These are phyloP conservation scores for Boletus pseudopeckii DNA, from an alignment of 768 basidiomycete genomes.

Conservation along the genomic window DNA sequence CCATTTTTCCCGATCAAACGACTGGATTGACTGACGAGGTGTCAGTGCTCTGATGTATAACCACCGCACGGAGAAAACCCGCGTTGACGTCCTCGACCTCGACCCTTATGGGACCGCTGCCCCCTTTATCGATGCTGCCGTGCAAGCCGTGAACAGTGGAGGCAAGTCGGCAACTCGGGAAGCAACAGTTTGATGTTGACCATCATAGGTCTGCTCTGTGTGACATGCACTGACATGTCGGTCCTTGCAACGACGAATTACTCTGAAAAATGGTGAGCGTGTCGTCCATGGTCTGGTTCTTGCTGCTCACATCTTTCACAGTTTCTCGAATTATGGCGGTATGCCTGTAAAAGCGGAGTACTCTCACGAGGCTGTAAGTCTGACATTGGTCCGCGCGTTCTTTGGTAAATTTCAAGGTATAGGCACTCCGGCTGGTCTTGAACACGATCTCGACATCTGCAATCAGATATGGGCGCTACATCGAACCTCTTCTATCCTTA, in stretches of 20 bases:
- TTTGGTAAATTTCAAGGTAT: conserved; percentile 2
- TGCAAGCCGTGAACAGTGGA: conserved; percentile 85
- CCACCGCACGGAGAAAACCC: conserved; percentile 66
- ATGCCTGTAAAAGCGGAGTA: conserved; percentile 89
- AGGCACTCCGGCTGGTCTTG: conserved; percentile 92
- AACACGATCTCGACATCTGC: conserved; percentile 84
- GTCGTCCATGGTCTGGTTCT: neutral
- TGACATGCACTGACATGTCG: conserved; percentile 95
- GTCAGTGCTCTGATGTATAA: conserved; percentile 84
- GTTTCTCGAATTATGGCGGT: conserved; percentile 95
- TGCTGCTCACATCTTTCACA: conserved; percentile 27
- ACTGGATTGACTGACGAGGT: neutral
- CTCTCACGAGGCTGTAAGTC: conserved; percentile 83
- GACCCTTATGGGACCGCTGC: conserved; percentile 98
- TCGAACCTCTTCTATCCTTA: conserved; percentile 83
- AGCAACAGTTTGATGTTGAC: neutral
- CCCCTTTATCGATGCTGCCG: conserved; percentile 93
- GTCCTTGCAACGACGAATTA: conserved; percentile 93
- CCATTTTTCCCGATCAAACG: neutral
- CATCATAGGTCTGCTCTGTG: conserved; percentile 70
- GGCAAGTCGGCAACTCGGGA: conserved; percentile 46
- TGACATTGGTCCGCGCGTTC: neutral
- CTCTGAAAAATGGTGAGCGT: conserved; percentile 86
- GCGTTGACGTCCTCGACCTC: conserved; percentile 94
- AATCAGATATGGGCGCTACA: conserved; percentile 86